Evolutionary conservation across 2,329 filamentous ascomycete genomes (phyloP).

Genomic region (Claviceps quebecensis): DNA sequence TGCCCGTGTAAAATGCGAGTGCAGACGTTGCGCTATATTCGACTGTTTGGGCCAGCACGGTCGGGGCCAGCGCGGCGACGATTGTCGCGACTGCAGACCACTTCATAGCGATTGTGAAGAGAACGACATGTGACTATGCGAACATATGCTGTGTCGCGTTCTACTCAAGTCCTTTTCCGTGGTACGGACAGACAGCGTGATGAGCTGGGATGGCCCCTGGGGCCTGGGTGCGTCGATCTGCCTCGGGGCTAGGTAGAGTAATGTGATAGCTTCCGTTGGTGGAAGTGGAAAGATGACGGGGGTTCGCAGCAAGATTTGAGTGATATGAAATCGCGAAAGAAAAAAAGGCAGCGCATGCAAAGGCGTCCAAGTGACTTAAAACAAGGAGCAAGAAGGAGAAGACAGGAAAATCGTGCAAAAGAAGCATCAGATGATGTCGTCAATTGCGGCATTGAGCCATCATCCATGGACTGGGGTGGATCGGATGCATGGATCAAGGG

Average conservation of each 20-base stretch:
- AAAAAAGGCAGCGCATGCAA: not conserved
- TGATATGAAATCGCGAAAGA: no score
- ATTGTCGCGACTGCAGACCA: constrained; percentile 5
- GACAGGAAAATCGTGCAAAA: not conserved
- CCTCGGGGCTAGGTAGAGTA: not conserved
- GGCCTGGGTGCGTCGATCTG: no score
- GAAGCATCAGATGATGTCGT: not conserved
- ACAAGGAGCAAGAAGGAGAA: not conserved
- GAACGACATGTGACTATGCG: constrained; percentile 8
- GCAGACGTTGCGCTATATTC: constrained; percentile 19
- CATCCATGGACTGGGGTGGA: no score
- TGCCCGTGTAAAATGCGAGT: constrained; percentile 23
- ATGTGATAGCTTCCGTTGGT: not conserved
- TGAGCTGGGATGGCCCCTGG: not conserved
- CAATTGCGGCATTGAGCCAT: not conserved
- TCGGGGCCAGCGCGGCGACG: constrained; percentile 10
- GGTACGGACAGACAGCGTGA: not conserved
- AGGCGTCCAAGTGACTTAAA: not conserved
- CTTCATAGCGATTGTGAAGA: constrained; percentile 11
- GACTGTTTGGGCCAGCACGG: constrained; percentile 13
- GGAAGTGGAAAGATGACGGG: not conserved
- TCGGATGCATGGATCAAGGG: no score
- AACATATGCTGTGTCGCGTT: not conserved
- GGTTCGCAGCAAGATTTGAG: not conserved
- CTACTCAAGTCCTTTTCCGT: not conserved